These are phyloP conservation scores for Gracilaria gracilis DNA, from an alignment of 23 red algal species.

Conservation along the genomic window DNA sequence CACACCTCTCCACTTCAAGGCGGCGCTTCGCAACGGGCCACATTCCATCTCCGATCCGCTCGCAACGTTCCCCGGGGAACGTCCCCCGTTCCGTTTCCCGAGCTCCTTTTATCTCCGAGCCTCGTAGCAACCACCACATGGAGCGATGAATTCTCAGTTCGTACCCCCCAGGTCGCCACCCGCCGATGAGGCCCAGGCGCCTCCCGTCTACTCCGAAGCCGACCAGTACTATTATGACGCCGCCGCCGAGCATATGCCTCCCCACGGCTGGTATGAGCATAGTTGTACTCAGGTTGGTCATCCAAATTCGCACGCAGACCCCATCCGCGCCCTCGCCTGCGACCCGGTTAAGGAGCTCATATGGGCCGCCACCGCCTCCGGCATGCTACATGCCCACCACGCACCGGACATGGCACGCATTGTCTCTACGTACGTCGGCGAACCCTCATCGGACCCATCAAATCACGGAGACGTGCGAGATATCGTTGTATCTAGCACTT, in stretches of 20 bases:
- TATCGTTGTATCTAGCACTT: constrained; percentile 44
- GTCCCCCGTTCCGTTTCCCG: not conserved
- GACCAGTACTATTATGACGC: constrained; percentile 4
- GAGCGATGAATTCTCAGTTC: constrained; percentile 23
- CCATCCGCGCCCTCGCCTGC: constrained; percentile 73
- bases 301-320: constrained; percentile 26
- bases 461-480: constrained; percentile 50
- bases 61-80: too few species aligned
- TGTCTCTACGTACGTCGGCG: constrained; percentile 53
- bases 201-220: not conserved
- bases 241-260: not conserved
- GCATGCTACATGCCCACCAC: constrained; percentile 69
- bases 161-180: not conserved
- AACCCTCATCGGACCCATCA: constrained; percentile 34
- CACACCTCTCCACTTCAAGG: too few species aligned
- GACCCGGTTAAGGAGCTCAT: constrained; percentile 69
- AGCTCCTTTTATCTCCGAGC: not conserved
- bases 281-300: constrained; percentile 59
- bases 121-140: not conserved
- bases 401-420: constrained; percentile 68
- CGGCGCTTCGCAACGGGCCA: too few species aligned
- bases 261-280: constrained; percentile 66
- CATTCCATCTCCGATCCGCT: not conserved
- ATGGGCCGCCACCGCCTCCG: constrained; percentile 68
- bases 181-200: constrained; percentile 22